Evolutionary conservation across 371 early-diverging fungal species (phyloP).

Genomic region (Mortierella sp.): DNA sequence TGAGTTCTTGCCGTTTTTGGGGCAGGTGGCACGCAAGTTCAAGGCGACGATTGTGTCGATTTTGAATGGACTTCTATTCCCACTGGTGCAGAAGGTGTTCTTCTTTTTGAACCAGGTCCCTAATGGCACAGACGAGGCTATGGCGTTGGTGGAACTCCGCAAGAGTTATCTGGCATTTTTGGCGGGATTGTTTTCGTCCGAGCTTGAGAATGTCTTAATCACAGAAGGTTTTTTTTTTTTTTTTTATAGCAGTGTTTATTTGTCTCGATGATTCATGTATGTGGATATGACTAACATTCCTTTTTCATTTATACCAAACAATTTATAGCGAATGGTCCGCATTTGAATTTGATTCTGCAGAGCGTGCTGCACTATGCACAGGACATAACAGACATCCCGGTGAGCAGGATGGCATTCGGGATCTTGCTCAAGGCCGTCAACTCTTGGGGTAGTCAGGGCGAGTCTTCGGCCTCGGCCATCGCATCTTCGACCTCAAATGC

Average conservation of each 20-base stretch:
- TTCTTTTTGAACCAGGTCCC: constrained; percentile 84
- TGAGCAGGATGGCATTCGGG: constrained; percentile 87
- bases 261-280: too few species aligned
- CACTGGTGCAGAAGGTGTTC: constrained; percentile 87
- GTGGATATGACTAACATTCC: too few species aligned
- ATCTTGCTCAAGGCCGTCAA: constrained; percentile 83
- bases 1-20: constrained; percentile 91
- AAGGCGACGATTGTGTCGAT: constrained; percentile 72
- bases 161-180: constrained; percentile 88
- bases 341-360: constrained; percentile 79
- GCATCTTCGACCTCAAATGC: constrained; percentile 3
- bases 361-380: constrained; percentile 83
- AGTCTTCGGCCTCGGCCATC: constrained; percentile 25
- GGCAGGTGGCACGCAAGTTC: constrained; percentile 87
- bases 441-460: constrained; percentile 79
- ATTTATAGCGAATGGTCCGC: constrained; percentile 71
- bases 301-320: background rate
- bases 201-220: constrained; percentile 81
- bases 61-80: constrained; percentile 81
- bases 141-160: constrained; percentile 80
- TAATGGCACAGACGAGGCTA: constrained; percentile 90
- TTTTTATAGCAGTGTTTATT: too few species aligned
- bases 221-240: constrained; percentile 66
- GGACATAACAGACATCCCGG: constrained; percentile 76
- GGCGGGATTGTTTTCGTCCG: constrained; percentile 83